Evolutionary conservation across 352 stramenopile species (phyloP).

Genomic region (Globisporangium echinulatum): DNA sequence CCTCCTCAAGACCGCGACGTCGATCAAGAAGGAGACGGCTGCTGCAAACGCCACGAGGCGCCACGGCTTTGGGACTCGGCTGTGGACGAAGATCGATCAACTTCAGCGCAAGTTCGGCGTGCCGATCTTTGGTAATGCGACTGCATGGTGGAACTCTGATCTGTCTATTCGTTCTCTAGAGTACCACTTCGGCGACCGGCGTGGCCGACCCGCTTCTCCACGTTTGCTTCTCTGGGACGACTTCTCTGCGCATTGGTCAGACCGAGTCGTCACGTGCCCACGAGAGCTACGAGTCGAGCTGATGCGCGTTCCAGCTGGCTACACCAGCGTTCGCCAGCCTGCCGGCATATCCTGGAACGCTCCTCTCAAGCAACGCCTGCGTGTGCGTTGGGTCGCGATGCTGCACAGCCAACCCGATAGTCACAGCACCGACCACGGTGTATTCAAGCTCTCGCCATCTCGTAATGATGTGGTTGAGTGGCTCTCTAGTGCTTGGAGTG

Average conservation of each 20-base stretch:
- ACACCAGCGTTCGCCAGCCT: not conserved
- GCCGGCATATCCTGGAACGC: not conserved
- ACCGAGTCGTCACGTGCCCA: not conserved
- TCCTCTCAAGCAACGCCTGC: not conserved
- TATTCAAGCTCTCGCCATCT: not conserved
- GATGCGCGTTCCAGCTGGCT: not conserved
- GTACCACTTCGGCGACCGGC: not conserved
- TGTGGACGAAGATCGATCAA: not conserved
- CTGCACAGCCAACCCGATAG: not conserved
- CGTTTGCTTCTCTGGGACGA: not conserved
- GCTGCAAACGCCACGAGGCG: not conserved
- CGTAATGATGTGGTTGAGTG: not conserved
- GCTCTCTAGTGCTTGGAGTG: not conserved
- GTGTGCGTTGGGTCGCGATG: not conserved
- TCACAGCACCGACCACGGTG: not conserved
- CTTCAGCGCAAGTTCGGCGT: not conserved
- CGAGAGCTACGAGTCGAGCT: not conserved
- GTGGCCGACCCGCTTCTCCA: not conserved
- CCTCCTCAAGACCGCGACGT: not conserved
- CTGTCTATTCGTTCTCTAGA: not conserved
- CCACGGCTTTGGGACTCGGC: not conserved
- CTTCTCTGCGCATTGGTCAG: not conserved
- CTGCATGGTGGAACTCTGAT: not conserved
- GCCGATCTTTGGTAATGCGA: not conserved
- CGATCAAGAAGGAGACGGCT: not conserved